A percentile compares a stretch with the other conserved stretches of the same genome.
These are phyloP conservation scores for Discostella pseudostelligera DNA, from an alignment of 108 stramenopile genomes.

Conservation along the genomic window DNA sequence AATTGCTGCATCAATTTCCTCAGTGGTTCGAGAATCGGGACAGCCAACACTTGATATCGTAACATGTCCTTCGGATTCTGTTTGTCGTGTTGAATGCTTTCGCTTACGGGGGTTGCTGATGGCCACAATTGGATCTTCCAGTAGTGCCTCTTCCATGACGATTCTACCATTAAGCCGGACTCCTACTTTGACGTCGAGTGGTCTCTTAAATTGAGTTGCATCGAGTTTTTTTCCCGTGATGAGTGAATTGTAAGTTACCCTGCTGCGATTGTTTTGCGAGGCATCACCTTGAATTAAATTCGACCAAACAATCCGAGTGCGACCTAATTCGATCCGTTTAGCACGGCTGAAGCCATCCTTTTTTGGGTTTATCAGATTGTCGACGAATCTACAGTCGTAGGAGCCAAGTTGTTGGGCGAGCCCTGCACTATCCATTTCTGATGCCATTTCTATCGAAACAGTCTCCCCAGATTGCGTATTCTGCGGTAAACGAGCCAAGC, in stretches of 20 bases:
- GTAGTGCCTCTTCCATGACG: slow-evolving; percentile 38
- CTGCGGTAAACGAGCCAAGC: slow-evolving; percentile 28
- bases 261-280: slow-evolving; percentile 33
- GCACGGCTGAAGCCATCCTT: slow-evolving; percentile 27
- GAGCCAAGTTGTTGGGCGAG: slow-evolving; percentile 55
- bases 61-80: slow-evolving; percentile 17
- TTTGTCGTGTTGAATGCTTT: slow-evolving; percentile 39
- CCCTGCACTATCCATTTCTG: slow-evolving; percentile 38
- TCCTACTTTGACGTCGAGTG: slow-evolving; percentile 60
- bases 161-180: slow-evolving; percentile 58
- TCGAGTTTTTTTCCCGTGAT: slow-evolving; percentile 61
- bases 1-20: slow-evolving; percentile 37
- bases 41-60: slow-evolving; percentile 6
- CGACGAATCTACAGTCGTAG: slow-evolving; percentile 61
- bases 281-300: slow-evolving; percentile 38
- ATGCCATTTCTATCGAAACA: slow-evolving; percentile 33
- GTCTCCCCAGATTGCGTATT: slow-evolving; percentile 34
- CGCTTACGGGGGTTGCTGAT: slow-evolving; percentile 24
- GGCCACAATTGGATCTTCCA: slow-evolving; percentile 19
- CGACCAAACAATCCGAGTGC: slow-evolving; percentile 69
- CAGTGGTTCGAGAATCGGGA: slow-evolving; percentile 29
- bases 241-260: slow-evolving; percentile 52
- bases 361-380: slow-evolving; percentile 23
- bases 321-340: slow-evolving; percentile 52
- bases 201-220: slow-evolving; percentile 50